These are phyloP conservation scores for Leersia perrieri DNA, from an alignment of 176 grass and related monocot species.

Conservation along the genomic window DNA sequence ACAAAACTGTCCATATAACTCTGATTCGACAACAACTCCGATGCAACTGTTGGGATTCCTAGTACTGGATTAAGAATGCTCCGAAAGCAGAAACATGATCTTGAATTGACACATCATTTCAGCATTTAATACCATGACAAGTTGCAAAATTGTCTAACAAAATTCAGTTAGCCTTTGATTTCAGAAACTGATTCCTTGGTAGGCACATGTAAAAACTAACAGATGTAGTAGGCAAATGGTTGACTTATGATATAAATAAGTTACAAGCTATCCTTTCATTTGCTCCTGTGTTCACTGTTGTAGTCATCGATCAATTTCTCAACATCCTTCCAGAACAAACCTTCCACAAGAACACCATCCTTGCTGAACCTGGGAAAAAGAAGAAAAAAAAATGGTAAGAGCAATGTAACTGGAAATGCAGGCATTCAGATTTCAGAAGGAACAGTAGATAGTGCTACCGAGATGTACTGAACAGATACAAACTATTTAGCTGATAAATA, in stretches of 20 bases:
- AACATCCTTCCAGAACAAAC: conserved; percentile 91
- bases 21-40: no score
- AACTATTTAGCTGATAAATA: background rate
- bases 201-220: background rate
- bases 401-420: background rate
- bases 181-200: background rate
- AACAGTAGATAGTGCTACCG: background rate
- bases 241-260: background rate
- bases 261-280: conserved; percentile 44
- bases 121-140: background rate
- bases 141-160: background rate
- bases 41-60: background rate
- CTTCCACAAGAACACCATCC: conserved; percentile 88
- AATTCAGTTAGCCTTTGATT: background rate
- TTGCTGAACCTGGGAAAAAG: conserved; percentile 68
- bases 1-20: no score
- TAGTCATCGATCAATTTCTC: conserved; percentile 87
- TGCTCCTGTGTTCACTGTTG: conserved; percentile 72
- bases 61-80: background rate
- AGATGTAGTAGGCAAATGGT: background rate
- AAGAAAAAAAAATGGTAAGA: background rate
- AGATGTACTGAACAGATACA: background rate
- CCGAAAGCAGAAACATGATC: background rate
- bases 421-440: background rate
- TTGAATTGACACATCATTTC: background rate